Conservation (phyloP, 192 early-diverging fungal species). For the Diversispora eburnea region DNA sequence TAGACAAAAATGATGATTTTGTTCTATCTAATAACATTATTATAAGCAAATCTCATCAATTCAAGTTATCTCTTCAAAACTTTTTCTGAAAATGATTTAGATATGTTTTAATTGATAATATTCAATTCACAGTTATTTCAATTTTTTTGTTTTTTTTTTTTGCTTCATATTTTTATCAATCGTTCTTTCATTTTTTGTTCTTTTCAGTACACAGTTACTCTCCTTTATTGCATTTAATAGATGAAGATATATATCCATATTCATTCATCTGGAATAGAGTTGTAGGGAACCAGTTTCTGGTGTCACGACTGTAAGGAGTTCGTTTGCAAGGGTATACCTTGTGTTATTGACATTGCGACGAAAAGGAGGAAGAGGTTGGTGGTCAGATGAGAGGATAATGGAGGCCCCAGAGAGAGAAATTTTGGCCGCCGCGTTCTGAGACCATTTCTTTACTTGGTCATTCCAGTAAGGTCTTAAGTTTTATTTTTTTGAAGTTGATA, state of each 20-base stretch:
- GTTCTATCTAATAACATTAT: slow-evolving; percentile 11
- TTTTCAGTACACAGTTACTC: too few relatives aligned
- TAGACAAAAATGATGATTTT: slow-evolving; percentile 4
- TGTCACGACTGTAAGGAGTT: too few relatives aligned
- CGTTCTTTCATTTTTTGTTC: slow-evolving; percentile 8
- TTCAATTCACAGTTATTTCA: neutral
- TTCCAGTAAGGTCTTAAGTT: neutral
- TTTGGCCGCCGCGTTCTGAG: neutral
- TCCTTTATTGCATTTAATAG: too few relatives aligned
- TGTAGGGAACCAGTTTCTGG: too few relatives aligned
- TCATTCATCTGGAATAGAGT: too few relatives aligned
- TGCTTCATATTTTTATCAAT: neutral
- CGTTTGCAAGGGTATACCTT: too few relatives aligned
- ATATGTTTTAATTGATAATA: neutral
- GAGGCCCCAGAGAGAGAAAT: neutral
- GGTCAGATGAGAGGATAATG: too few relatives aligned
- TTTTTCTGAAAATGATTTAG: neutral
- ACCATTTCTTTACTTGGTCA: neutral
- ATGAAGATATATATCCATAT: too few relatives aligned
- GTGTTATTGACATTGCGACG: too few relatives aligned
- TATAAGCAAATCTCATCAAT: neutral
- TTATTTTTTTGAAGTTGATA: slow-evolving; percentile 5
- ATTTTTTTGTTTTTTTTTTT: neutral
- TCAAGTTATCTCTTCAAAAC: neutral
- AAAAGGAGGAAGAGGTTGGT: too few relatives aligned